Percentiles rank a stretch among this genome's conserved stretches.
phyloP scores from a whole-genome alignment of 2,329 filamentous ascomycete species.

The Colletotrichum truncatum region DNA sequence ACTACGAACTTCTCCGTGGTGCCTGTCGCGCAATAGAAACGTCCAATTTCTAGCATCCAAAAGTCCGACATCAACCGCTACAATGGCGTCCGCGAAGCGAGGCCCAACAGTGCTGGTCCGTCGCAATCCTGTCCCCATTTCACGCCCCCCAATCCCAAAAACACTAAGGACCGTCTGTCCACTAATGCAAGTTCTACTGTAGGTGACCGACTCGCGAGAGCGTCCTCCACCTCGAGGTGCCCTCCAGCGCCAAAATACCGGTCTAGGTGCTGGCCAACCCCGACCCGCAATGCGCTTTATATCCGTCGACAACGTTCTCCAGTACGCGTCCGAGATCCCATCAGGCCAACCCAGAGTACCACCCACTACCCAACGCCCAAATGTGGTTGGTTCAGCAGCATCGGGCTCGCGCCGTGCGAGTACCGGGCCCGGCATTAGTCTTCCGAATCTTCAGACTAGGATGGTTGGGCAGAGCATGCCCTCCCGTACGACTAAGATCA shows the following conservation, averaged over 20 bases:
- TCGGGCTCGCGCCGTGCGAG: conserved; percentile 21
- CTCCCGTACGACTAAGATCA: conserved; percentile 90
- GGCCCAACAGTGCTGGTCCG: conserved; percentile 70
- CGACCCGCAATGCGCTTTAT: conserved; percentile 76
- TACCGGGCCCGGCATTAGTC: conserved; percentile 32
- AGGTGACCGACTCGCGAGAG: conserved; percentile 50
- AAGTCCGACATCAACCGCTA: background rate
- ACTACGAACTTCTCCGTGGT: background rate
- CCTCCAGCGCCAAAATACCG: conserved; percentile 45
- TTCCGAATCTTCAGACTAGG: conserved; percentile 48
- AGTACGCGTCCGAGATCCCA: conserved; percentile 93
- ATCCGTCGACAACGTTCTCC: conserved; percentile 92
- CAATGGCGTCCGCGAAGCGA: conserved; percentile 60
- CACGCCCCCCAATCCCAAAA: background rate
- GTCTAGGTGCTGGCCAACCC: conserved; percentile 36
- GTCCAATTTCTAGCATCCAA: background rate
- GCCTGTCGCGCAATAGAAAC: conserved; percentile 4
- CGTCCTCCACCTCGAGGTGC: conserved; percentile 42
- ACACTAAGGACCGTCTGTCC: background rate
- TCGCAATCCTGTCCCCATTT: too few relatives aligned
- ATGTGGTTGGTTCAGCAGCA: conserved; percentile 47
- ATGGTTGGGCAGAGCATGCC: conserved; percentile 72
- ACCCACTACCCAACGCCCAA: conserved; percentile 60
- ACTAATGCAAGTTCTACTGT: conserved; percentile 31
- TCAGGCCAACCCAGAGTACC: conserved; percentile 88